Evolutionary conservation across 345 rosid species (phyloP), one percentile per base, ranked within the genome.

Genomic region (Angophora floribunda): DNA sequence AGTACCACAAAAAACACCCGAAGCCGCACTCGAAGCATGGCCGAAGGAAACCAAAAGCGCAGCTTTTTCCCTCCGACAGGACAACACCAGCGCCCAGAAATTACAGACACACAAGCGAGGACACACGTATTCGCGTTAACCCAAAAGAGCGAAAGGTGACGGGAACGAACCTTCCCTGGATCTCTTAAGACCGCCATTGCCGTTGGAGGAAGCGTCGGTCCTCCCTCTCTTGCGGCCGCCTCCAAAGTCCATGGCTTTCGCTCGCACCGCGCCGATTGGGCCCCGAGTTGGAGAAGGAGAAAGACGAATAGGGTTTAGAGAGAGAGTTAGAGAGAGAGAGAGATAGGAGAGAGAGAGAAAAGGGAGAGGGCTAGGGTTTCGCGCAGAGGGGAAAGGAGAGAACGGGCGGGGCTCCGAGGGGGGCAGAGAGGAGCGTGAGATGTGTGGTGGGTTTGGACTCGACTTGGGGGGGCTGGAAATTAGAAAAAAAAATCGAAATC

Each of bases 141-240:
- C 55, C 28, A 59, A 28, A 16, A 59, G 49, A 80, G 82, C 28
- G 3, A 0, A 52, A 10, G 61, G 36, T 36, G 47, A 16, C 30
- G 86, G 67, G 87, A 19, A 88, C 86, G 85, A 55, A 95, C 97
- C 97, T 94, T 92, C 94, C 89, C 90, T 94, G 59, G 92, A 92
- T 91, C 89, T 95, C 91, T 95, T 95, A 50, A 67, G 19, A 36
- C 96, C 94, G 78, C 94, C 96, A 91, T 92, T 92, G 84, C 92
- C 93, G 85, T 92, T 95, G 47, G 88, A 87, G 86, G 92, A 89
- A n/a, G 86, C 85, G 15, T 94, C 94, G 45, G 45, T 86, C 92
- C 95, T 95, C 70, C 93, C 91, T 84, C 95, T 88, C 91, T 94
- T 94, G 53, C 93, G 93, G 86, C 90, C 93, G 51, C 91, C 93